These are phyloP conservation scores for Coniferiporia weirii DNA, from an alignment of 1,284 basidiomycete genomes.

Conservation along the genomic window DNA sequence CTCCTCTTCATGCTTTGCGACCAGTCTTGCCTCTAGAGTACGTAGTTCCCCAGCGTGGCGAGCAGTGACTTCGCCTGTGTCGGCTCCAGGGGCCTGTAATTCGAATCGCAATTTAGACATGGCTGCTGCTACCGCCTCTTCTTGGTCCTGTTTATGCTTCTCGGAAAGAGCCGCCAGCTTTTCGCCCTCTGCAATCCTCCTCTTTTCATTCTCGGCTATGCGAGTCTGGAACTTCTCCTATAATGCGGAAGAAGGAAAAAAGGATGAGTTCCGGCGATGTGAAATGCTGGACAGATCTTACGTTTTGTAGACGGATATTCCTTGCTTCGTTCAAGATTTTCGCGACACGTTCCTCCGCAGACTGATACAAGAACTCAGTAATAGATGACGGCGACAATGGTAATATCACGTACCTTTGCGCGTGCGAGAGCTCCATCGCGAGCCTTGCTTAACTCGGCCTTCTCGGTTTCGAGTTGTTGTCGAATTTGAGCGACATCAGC, in stretches of 20 bases:
- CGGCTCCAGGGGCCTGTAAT: constrained; percentile 21
- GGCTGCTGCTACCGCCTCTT: constrained; percentile 46
- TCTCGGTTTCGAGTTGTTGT: constrained; percentile 51
- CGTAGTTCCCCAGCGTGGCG: constrained; percentile 57
- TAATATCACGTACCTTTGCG: constrained; percentile 40
- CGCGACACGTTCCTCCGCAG: constrained; percentile 39
- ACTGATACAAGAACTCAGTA: constrained; percentile 28
- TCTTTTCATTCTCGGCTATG: constrained; percentile 33
- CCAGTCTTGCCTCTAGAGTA: constrained; percentile 47
- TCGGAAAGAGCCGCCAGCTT: constrained; percentile 27
- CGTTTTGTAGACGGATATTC: constrained; percentile 34
- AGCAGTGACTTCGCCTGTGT: constrained; percentile 38
- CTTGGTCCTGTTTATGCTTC: constrained; percentile 29
- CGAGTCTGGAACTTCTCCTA: constrained; percentile 44
- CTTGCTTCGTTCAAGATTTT: constrained; percentile 44
- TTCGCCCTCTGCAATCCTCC: constrained; percentile 34
- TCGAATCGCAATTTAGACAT: constrained; percentile 47
- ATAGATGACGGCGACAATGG: background rate
- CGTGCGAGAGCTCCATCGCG: constrained; percentile 56
- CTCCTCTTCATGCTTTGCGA: constrained; percentile 48
- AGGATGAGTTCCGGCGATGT: background rate
- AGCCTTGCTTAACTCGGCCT: constrained; percentile 46
- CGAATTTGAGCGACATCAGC: constrained; percentile 25
- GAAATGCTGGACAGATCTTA: constrained; percentile 21
- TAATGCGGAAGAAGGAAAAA: background rate